A percentile compares a stretch with the other conserved stretches of the same genome.
Evolutionary conservation across 2,329 filamentous ascomycete genomes (phyloP).

Genomic region (Xylaria hypoxylon): DNA sequence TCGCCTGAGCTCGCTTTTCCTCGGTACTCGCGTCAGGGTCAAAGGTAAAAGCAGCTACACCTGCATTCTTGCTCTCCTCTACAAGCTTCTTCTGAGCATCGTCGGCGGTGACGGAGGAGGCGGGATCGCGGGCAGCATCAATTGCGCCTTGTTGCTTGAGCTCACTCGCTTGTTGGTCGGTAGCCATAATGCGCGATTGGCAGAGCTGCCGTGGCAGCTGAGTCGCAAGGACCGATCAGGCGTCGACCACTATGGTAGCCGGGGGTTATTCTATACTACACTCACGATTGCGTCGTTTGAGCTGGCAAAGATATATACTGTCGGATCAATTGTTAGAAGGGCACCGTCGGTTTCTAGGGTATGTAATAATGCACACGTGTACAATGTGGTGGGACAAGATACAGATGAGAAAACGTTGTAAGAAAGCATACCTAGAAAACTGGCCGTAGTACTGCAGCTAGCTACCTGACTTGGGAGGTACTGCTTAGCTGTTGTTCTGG

Average conservation of each 20-base stretch:
- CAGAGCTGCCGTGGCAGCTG: conserved; percentile 48
- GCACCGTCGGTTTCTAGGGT: too few relatives aligned
- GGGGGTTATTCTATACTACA: conserved; percentile 5
- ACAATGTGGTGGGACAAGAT: too few relatives aligned
- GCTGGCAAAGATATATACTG: neutral
- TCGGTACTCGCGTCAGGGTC: conserved; percentile 85
- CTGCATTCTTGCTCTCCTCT: conserved; percentile 81
- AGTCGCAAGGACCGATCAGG: conserved; percentile 26
- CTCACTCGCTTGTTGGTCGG: conserved; percentile 64
- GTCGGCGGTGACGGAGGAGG: conserved; percentile 74
- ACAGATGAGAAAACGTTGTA: too few relatives aligned
- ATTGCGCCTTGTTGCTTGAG: conserved; percentile 84
- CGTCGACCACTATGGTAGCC: conserved; percentile 1
- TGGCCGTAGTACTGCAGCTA: too few relatives aligned
- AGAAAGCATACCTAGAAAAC: too few relatives aligned
- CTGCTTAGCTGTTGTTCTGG: too few relatives aligned
- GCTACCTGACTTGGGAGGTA: too few relatives aligned
- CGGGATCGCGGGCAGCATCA: conserved; percentile 79
- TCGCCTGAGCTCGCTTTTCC: conserved; percentile 84
- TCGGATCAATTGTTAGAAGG: neutral
- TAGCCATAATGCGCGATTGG: conserved; percentile 48
- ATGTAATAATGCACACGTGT: conserved; percentile 1
- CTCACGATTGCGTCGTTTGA: neutral
- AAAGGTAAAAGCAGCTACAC: conserved; percentile 84
- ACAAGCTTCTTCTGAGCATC: conserved; percentile 80